Conservation (phyloP, 331 rosid species). For the Saraca asoca region DNA sequence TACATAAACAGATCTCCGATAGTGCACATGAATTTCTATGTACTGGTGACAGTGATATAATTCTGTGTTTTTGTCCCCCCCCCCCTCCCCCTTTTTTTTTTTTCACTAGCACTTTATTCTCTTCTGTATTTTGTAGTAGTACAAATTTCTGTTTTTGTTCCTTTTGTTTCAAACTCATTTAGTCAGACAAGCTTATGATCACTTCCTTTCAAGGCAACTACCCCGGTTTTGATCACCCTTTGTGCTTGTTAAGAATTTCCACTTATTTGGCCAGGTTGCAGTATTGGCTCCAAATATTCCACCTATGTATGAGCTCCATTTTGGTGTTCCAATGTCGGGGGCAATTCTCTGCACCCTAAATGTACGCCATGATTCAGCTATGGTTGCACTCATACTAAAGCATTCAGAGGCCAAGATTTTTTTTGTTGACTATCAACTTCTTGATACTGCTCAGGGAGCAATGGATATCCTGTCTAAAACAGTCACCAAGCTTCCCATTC, state of each 20-base stretch:
- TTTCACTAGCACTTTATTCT: too few species aligned
- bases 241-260: conserved; percentile 16
- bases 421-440: conserved; percentile 55
- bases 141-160: not conserved
- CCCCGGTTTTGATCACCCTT: not conserved
- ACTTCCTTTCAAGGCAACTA: not conserved
- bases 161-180: not conserved
- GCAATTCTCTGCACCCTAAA: conserved; percentile 54
- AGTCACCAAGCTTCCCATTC: conserved; percentile 39
- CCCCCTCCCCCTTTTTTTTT: too few species aligned
- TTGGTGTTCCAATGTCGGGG: conserved; percentile 46
- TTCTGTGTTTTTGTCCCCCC: too few species aligned
- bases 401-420: conserved; percentile 61
- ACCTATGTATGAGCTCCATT: conserved; percentile 43
- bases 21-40: not conserved
- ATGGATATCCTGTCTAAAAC: conserved; percentile 49
- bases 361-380: conserved; percentile 29
- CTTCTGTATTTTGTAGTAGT: too few species aligned
- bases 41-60: not conserved
- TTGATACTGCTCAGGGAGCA: conserved; percentile 55
- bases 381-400: conserved; percentile 37
- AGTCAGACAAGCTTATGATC: not conserved
- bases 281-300: conserved; percentile 50
- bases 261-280: conserved; percentile 52
- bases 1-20: not conserved